Percentiles rank a stretch among this genome's conserved stretches.
Evolutionary conservation across 108 stramenopile species (phyloP).

Genomic region (Pelagomonas calceolata): DNA sequence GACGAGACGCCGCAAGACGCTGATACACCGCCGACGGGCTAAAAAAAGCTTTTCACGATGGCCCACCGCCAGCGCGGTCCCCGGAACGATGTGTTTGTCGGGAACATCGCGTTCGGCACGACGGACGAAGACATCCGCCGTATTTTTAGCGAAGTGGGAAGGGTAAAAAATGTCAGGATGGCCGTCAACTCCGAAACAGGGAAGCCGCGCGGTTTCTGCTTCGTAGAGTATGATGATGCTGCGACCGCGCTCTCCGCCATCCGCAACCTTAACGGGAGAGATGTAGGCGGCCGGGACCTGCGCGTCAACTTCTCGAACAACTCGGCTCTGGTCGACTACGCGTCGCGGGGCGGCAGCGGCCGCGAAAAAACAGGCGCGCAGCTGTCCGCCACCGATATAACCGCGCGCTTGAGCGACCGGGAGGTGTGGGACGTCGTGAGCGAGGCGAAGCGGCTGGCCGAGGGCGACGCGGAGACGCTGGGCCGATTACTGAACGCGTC

Average conservation of each 20-base stretch:
- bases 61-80: no score
- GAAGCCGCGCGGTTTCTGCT: constrained; percentile 86
- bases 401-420: constrained; percentile 65
- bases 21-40: no score
- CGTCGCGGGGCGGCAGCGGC: constrained; percentile 44
- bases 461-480: constrained; percentile 72
- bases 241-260: constrained; percentile 85
- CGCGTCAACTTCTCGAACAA: constrained; percentile 85
- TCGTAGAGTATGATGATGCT: constrained; percentile 91
- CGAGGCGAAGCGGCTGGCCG: constrained; percentile 71
- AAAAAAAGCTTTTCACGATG: no score
- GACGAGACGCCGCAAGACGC: no score
- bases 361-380: constrained; percentile 5
- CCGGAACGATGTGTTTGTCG: constrained; percentile 69
- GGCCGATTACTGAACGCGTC: not conserved
- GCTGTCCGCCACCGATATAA: constrained; percentile 50
- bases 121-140: constrained; percentile 80
- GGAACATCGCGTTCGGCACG: constrained; percentile 79
- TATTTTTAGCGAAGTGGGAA: constrained; percentile 76
- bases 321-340: constrained; percentile 66
- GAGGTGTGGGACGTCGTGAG: constrained; percentile 82
- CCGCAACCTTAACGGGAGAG: constrained; percentile 90
- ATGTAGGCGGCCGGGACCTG: constrained; percentile 76
- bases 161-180: constrained; percentile 74
- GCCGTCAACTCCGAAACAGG: constrained; percentile 84